Evolutionary conservation across 257 asterid genomes (phyloP).

Genomic region (Cruciata laevipes): DNA sequence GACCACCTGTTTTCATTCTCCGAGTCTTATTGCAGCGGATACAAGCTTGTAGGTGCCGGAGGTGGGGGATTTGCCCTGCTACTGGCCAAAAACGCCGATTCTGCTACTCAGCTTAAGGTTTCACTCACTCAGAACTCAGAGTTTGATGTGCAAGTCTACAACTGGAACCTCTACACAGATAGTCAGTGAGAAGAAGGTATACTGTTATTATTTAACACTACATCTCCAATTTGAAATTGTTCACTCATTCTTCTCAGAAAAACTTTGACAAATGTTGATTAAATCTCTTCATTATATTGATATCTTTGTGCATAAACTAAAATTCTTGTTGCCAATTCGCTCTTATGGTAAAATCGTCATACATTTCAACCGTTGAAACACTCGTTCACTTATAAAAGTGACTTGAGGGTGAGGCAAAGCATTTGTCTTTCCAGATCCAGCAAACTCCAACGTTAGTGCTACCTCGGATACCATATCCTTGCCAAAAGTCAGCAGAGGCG

Average conservation of each 20-base stretch:
- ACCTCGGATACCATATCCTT: slow-evolving; percentile 17
- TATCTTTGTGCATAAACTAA: not conserved
- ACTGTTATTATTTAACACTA: not conserved
- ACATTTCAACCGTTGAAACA: not conserved
- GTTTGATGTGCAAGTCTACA: slow-evolving; percentile 54
- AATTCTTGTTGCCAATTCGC: not conserved
- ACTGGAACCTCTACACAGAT: slow-evolving; percentile 57
- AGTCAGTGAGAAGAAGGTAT: slow-evolving; percentile 16
- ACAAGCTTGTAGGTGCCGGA: slow-evolving; percentile 97
- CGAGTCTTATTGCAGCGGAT: slow-evolving; percentile 62
- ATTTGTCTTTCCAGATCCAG: not conserved
- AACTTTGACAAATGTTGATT: too few relatives aligned
- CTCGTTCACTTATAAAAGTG: not conserved
- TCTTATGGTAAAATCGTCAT: too few relatives aligned
- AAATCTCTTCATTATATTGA: not conserved
- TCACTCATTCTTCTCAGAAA: too few relatives aligned
- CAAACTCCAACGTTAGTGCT: not conserved
- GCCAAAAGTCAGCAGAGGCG: slow-evolving; percentile 6
- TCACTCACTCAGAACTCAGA: slow-evolving; percentile 38
- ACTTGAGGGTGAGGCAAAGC: slow-evolving; percentile 12
- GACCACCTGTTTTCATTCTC: slow-evolving; percentile 68
- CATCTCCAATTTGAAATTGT: not conserved
- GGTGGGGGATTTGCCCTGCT: slow-evolving; percentile 94
- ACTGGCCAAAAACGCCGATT: slow-evolving; percentile 59
- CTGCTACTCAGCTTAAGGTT: slow-evolving; percentile 48